A percentile compares a stretch with the other conserved stretches of the same genome.
Conservation (phyloP, 371 early-diverging fungal genomes). For the Dinochytrium kinnereticum region DNA sequence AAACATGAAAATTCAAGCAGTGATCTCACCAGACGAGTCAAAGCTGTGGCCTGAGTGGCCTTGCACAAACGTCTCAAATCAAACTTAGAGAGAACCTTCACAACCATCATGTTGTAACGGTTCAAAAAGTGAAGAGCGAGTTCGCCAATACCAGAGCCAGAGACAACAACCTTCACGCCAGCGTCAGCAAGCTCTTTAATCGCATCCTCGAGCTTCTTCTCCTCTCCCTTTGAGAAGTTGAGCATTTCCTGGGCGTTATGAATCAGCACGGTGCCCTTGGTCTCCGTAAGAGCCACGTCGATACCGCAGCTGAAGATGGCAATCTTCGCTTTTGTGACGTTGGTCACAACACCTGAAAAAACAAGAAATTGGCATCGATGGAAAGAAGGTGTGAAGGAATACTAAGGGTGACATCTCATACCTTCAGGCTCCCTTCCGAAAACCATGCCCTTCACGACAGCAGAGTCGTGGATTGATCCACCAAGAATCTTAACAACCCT, state of each 20-base stretch:
- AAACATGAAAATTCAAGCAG: background rate
- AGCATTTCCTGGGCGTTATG: constrained; percentile 97
- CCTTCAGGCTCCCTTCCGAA: constrained; percentile 96
- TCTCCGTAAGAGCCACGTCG: constrained; percentile 96
- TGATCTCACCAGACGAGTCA: constrained; percentile 71
- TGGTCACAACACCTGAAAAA: constrained; percentile 55
- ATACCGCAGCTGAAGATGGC: constrained; percentile 97
- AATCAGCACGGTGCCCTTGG: constrained; percentile 98
- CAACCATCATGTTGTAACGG: constrained; percentile 86
- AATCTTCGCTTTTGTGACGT: constrained; percentile 85
- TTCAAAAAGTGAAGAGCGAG: constrained; percentile 94
- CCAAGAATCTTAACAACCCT: constrained; percentile 98
- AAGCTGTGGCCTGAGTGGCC: constrained; percentile 90
- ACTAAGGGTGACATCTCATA: no score
- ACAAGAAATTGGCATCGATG: background rate
- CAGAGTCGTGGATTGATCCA: constrained; percentile 90
- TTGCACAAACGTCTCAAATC: constrained; percentile 95
- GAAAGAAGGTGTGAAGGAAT: background rate
- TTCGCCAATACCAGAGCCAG: constrained; percentile 90
- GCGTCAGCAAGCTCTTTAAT: constrained; percentile 90
- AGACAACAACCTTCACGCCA: constrained; percentile 92
- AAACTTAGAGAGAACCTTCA: constrained; percentile 94
- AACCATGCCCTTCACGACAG: constrained; percentile 97
- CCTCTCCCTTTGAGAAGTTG: constrained; percentile 93
- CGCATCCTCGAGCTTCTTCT: constrained; percentile 56